Evolutionary conservation across 768 basidiomycete species (phyloP).

Genomic region (Hericium alpestre): DNA sequence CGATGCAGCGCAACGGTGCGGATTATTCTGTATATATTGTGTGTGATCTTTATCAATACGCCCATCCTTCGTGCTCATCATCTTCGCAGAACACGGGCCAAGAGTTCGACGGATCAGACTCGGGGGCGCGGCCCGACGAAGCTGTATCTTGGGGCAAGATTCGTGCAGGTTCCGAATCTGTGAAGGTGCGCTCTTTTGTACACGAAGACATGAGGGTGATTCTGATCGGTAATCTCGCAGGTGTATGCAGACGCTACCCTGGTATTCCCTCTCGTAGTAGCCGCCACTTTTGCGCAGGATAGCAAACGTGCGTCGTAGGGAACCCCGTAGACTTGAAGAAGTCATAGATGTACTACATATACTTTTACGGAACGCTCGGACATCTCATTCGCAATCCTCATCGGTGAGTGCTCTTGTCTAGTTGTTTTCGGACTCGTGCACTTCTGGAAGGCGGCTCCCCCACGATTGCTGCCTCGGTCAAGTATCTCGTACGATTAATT

Average conservation of each 20-base stretch:
- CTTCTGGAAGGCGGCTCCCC: no score
- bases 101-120: slow-evolving; percentile 98
- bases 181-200: slow-evolving; percentile 45
- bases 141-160: slow-evolving; percentile 99
- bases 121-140: slow-evolving; percentile 93
- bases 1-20: slow-evolving; percentile 81
- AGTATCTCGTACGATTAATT: no score
- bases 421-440: no score
- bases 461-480: no score
- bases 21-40: slow-evolving; percentile 96
- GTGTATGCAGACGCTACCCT: slow-evolving; percentile 96
- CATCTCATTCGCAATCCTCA: not conserved
- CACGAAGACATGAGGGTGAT: not conserved
- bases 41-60: slow-evolving; percentile 17
- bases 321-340: not conserved
- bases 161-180: slow-evolving; percentile 68
- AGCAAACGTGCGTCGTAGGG: not conserved
- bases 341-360: not conserved
- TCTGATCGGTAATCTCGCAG: slow-evolving; percentile 14
- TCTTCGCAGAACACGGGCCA: slow-evolving; percentile 81
- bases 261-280: slow-evolving; percentile 90
- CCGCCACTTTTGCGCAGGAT: slow-evolving; percentile 77
- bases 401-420: no score
- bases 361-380: not conserved
- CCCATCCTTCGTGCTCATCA: not conserved